Evolutionary conservation across 2,329 filamentous ascomycete species (phyloP).

Genomic region (Aspergillus pseudotamarii): DNA sequence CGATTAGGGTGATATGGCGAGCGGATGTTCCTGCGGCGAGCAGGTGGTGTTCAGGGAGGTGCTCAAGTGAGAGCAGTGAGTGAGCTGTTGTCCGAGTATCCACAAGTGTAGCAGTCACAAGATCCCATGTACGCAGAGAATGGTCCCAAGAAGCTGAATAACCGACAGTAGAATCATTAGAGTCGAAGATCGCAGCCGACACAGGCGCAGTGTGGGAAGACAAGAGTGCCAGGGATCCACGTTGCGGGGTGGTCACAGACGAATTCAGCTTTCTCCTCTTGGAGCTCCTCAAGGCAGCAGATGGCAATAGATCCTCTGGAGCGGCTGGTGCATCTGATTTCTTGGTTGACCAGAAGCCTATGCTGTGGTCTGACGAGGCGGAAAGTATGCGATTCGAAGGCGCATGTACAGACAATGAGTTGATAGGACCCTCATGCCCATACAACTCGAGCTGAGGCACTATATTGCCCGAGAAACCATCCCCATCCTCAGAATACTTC

Average conservation of each 20-base stretch:
- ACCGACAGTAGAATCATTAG: constrained; percentile 79
- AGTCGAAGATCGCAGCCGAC: constrained; percentile 82
- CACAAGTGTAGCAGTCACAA: constrained; percentile 77
- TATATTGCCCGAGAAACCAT: constrained; percentile 63
- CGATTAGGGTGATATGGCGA: constrained; percentile 87
- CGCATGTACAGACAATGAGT: constrained; percentile 73
- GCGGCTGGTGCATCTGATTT: constrained; percentile 76
- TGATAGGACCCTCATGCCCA: constrained; percentile 75
- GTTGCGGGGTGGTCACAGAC: constrained; percentile 64
- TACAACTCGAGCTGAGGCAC: constrained; percentile 79
- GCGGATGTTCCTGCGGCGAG: constrained; percentile 78
- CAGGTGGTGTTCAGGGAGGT: constrained; percentile 67
- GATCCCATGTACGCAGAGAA: constrained; percentile 85
- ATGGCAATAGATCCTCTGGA: constrained; percentile 69
- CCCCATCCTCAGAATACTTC: constrained; percentile 75
- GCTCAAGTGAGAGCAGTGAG: constrained; percentile 76
- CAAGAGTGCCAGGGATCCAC: constrained; percentile 77
- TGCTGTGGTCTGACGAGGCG: constrained; percentile 76
- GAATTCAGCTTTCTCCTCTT: constrained; percentile 77
- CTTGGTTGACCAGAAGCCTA: constrained; percentile 87
- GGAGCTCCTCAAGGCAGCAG: constrained; percentile 61
- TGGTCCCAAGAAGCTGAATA: constrained; percentile 94
- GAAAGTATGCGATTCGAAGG: constrained; percentile 78
- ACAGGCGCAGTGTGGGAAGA: constrained; percentile 72
- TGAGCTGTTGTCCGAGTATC: constrained; percentile 83